Percentiles rank a stretch among this genome's conserved stretches.
phyloP scores from a whole-genome alignment of 2,329 filamentous ascomycete genomes.

The Arachnopeziza araneosa region DNA sequence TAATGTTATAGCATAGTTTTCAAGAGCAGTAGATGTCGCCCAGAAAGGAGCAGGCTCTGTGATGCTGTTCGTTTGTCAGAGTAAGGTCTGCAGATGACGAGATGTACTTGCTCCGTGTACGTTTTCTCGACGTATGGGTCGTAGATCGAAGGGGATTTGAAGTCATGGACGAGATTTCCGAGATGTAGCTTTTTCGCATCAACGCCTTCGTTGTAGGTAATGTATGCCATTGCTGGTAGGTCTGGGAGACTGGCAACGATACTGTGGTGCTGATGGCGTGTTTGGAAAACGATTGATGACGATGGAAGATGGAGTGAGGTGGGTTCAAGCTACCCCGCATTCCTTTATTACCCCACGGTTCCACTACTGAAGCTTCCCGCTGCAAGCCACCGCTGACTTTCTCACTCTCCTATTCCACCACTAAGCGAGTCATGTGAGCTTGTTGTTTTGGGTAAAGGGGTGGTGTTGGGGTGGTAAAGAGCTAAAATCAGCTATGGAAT shows the following conservation, averaged over 20 bases:
- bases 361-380: neutral
- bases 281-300: neutral
- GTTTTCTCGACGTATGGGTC: constrained; percentile 19
- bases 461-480: too few relatives aligned
- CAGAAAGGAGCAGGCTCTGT: constrained; percentile 15
- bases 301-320: neutral
- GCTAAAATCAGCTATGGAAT: too few relatives aligned
- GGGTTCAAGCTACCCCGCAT: neutral
- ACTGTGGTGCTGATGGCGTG: neutral
- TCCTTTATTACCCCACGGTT: neutral
- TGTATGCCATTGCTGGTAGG: constrained; percentile 3
- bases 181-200: constrained; percentile 19
- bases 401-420: neutral
- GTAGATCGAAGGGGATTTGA: constrained; percentile 12
- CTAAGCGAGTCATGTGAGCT: neutral
- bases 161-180: constrained; percentile 22
- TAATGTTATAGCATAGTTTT: constrained; percentile 21
- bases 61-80: constrained; percentile 5
- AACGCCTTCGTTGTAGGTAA: constrained; percentile 19
- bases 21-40: constrained; percentile 10
- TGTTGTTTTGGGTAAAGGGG: too few relatives aligned
- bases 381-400: neutral
- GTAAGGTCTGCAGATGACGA: neutral
- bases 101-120: constrained; percentile 18
- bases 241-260: neutral